Base-by-base conservation (phyloP, 805 yeast species). In the Lipomyces yamadae region DNA sequence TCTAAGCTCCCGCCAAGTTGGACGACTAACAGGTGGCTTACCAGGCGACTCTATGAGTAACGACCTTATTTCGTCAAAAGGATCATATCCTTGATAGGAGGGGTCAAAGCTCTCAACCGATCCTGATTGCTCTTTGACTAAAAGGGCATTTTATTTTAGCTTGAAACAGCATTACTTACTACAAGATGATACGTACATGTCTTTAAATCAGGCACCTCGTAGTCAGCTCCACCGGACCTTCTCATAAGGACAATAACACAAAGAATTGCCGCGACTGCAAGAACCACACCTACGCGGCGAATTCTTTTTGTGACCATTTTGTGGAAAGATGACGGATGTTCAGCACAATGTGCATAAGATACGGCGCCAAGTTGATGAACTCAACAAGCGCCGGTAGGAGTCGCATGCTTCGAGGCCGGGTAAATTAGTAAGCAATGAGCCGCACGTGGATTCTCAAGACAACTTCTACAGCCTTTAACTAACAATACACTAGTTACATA, bases 151-250 rank as follows among this genome's bases (percentile, higher is more conserved):
- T 37, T 13, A 15, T n/a, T 7, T 2, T 34, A 24, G 18, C 5
- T 3, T 13, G 13, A 42, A 48, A n/a, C 42, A 15, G 5, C 37
- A 45, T 4, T 24, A 24, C 24, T 2, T 11, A 0, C 13, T 3
- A 30, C 2, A 37, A 29, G 6, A 8, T 10, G n/a, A 3, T n/a
- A 24, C 66, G 15, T 33, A 66, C 69, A 32, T 13, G 58, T 55
- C 39, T 54, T 58, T 55, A 61, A 64, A 34, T 67, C 64, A 48
- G 67, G 68, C 11, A 67, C 67, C n/a, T 58, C 66, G 59, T 67
- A 67, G 39, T 57, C 68, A n/a, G 10, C 18, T 8, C 30, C 62
- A 15, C 34, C 45, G 15, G 11, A 29, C 8, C 32, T 29, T 29
- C 34, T 52, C 35, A 8, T 52, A 15, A 29, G 6, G 11, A 52